Conservation (phyloP, 805 yeast genomes). For the Brettanomyces bruxellensis region DNA sequence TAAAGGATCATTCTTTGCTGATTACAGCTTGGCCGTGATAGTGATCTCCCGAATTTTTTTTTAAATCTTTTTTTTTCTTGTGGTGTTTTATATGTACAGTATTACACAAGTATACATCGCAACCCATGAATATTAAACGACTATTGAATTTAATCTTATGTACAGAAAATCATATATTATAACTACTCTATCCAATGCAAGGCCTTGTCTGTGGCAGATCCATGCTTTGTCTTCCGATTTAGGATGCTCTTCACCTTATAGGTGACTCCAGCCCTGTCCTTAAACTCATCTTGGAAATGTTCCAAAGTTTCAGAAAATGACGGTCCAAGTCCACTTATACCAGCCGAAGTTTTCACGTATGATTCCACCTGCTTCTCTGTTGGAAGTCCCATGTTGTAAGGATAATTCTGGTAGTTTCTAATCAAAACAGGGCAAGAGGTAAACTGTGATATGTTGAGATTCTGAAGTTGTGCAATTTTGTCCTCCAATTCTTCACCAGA, state of each 20-base stretch:
- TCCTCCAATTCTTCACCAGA: slow-evolving; percentile 11
- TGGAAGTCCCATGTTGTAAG: slow-evolving; percentile 72
- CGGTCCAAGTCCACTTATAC: slow-evolving; percentile 56
- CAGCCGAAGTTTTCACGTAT: slow-evolving; percentile 42
- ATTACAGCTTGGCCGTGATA: no score
- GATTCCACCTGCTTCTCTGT: slow-evolving; percentile 52
- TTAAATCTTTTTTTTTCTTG: no score
- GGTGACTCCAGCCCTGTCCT: slow-evolving; percentile 51
- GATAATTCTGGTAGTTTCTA: slow-evolving; percentile 33
- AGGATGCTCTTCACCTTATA: slow-evolving; percentile 53
- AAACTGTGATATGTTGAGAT: slow-evolving; percentile 31
- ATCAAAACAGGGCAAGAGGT: slow-evolving; percentile 27
- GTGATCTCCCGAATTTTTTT: no score
- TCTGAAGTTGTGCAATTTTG: slow-evolving; percentile 15
- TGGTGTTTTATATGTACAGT: no score
- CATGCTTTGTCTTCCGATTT: slow-evolving; percentile 44
- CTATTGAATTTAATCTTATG: not conserved
- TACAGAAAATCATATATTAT: not conserved
- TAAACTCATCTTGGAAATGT: slow-evolving; percentile 45
- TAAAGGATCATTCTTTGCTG: no score
- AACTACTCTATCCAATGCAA: slow-evolving; percentile 39
- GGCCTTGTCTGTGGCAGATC: slow-evolving; percentile 30
- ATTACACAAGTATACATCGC: no score
- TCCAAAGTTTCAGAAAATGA: slow-evolving; percentile 59
- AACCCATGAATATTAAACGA: no score